Evolutionary conservation across 139 green algal species (phyloP).

Genomic region (Tetraselmis chui): DNA sequence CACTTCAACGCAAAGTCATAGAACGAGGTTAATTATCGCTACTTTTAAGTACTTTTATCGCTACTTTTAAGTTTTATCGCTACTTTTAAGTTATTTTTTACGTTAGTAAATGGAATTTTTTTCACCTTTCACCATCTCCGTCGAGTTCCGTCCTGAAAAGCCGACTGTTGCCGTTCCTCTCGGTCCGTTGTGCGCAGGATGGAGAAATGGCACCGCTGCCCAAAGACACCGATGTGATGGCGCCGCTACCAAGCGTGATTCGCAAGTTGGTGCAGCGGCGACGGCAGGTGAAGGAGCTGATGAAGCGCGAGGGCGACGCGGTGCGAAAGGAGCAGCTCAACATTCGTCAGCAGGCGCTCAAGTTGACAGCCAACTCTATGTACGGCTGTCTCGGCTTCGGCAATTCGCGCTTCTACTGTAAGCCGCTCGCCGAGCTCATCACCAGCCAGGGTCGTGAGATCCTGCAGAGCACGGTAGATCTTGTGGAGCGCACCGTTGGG

Average conservation of each 20-base stretch:
- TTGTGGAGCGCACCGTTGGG: slow-evolving; percentile 71
- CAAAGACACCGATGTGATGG: slow-evolving; percentile 30
- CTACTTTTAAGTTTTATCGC: too few relatives aligned
- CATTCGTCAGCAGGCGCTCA: slow-evolving; percentile 88
- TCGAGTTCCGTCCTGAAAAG: too few relatives aligned
- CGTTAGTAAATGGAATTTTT: too few relatives aligned
- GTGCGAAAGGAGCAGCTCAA: slow-evolving; percentile 58
- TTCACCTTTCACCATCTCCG: too few relatives aligned
- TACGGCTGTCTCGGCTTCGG: slow-evolving; percentile 97
- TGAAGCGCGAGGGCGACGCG: slow-evolving; percentile 70
- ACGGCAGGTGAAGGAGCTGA: slow-evolving; percentile 70
- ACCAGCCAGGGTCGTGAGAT: slow-evolving; percentile 89
- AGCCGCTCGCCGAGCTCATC: slow-evolving; percentile 90
- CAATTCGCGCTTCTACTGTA: slow-evolving; percentile 86
- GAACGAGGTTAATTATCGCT: too few relatives aligned
- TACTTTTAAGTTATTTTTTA: too few relatives aligned
- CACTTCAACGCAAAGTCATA: too few relatives aligned
- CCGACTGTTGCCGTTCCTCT: too few relatives aligned
- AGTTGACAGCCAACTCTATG: slow-evolving; percentile 97
- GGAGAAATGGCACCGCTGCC: slow-evolving; percentile 27
- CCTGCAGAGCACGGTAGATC: slow-evolving; percentile 87
- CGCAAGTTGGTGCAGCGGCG: slow-evolving; percentile 63
- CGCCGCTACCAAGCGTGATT: slow-evolving; percentile 64
- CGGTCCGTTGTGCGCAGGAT: too few relatives aligned
- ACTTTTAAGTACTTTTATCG: too few relatives aligned